Base-by-base conservation (phyloP, 176 grass and related monocot species). In the Oryza coarctata region DNA sequence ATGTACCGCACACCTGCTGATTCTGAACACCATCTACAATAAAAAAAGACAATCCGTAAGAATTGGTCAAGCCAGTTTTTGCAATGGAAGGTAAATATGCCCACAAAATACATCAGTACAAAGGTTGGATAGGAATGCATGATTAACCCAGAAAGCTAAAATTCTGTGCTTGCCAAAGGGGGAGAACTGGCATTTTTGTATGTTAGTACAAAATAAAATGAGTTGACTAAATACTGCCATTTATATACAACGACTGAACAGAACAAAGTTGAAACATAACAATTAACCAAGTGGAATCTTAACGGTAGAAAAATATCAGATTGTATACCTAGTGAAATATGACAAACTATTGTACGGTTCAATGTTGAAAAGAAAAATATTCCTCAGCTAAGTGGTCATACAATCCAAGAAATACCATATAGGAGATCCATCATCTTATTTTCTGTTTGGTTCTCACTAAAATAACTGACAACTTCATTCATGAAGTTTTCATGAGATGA, bases 361-460 rank as follows among this genome's bases (percentile, higher is more conserved):
- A 20, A 15, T 20, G 22, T 20, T 20, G 18, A 52, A 5, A 52
- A 52, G 49, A 1, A 20, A 52, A 52, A 20, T 22, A 20, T 52
- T 52, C 17, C 49, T 52, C 18, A 22, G 13, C 13, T 15, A 45
- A 14, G 6, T 52, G 49, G 49, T 14, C 14, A 52, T 52, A 5
- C 49, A 52, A 52, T 22, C 49, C 49, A 82, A 87, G 92, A 95
- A n/a, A 87, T 89, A 18, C 86, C 75, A 36, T 98, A 92, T 73
- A 98, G 84, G 68, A 76, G 64, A n/a, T 76, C 27, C 32, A 83
- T 52, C 60, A 95, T 80, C 61, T 91, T 67, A 62, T 86, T 79
- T 32, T 88, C 87, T 27, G 92, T 90, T 82, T 95, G 34, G 39
- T 95, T 93, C 45, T 91, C 38, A n/a, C 70, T 71, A 47, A 98